Conservation (phyloP, 2,329 filamentous ascomycete species). For the Rhynchosporium secalis region DNA sequence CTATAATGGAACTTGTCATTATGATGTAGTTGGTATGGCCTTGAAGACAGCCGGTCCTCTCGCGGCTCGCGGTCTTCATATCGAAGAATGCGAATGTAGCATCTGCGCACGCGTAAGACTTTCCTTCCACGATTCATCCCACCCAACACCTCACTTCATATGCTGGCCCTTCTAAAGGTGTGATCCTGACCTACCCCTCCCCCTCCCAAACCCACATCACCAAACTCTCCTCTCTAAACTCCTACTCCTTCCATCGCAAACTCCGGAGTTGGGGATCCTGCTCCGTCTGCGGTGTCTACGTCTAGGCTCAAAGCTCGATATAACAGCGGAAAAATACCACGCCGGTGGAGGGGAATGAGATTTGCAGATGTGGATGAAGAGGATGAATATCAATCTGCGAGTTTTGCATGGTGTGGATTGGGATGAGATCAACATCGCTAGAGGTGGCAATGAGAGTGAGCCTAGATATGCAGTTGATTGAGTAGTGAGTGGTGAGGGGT, state of each 20-base stretch:
- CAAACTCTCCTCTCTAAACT: slow-evolving; percentile 1
- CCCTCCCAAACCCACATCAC: slow-evolving; percentile 19
- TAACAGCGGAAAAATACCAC: slow-evolving; percentile 6
- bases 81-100: slow-evolving; percentile 32
- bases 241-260: slow-evolving; percentile 18
- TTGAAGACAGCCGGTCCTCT: slow-evolving; percentile 24
- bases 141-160: background rate
- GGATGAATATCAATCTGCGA: slow-evolving; percentile 22
- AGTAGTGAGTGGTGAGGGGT: background rate
- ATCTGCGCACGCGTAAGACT: slow-evolving; percentile 26
- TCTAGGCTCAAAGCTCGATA: slow-evolving; percentile 12
- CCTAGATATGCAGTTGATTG: slow-evolving; percentile 19
- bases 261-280: slow-evolving; percentile 21
- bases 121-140: background rate
- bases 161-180: background rate
- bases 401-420: slow-evolving; percentile 26
- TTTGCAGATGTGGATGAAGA: slow-evolving; percentile 11
- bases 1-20: slow-evolving; percentile 34
- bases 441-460: slow-evolving; percentile 11
- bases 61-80: slow-evolving; percentile 5
- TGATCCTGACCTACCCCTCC: slow-evolving; percentile 16
- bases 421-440: slow-evolving; percentile 19
- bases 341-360: slow-evolving; percentile 7
- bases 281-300: slow-evolving; percentile 19
- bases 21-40: slow-evolving; percentile 31